phyloP scores from a whole-genome alignment of 2,329 filamentous ascomycete species.

The Colletotrichum sidae region DNA sequence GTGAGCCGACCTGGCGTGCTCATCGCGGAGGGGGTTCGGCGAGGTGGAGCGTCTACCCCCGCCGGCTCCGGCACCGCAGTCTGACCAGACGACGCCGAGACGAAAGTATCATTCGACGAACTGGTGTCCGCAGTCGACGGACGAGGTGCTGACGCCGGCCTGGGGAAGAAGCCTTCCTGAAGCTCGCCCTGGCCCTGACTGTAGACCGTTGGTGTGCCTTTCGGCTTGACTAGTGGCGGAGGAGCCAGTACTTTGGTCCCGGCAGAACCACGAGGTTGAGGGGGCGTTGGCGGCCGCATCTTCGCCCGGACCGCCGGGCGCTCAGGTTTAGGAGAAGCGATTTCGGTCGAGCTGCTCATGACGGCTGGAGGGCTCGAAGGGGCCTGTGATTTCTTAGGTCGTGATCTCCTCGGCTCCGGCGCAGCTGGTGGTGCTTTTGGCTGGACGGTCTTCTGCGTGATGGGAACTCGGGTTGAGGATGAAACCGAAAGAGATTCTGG shows the following conservation, averaged over 20 bases:
- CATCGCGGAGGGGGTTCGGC: slow-evolving; percentile 12
- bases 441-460: background rate
- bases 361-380: slow-evolving; percentile 38
- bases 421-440: slow-evolving; percentile 3
- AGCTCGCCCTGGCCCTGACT: background rate
- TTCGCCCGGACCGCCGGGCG: slow-evolving; percentile 40
- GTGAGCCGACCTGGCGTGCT: slow-evolving; percentile 28
- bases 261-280: slow-evolving; percentile 45
- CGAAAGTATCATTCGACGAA: slow-evolving; percentile 40
- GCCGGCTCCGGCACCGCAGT: slow-evolving; percentile 22
- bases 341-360: slow-evolving; percentile 39
- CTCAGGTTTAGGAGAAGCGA: slow-evolving; percentile 48
- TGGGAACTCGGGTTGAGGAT: slow-evolving; percentile 1
- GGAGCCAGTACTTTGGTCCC: background rate
- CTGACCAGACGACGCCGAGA: slow-evolving; percentile 47
- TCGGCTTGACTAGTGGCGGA: background rate
- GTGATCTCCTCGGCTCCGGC: slow-evolving; percentile 26
- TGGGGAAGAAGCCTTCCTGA: slow-evolving; percentile 1
- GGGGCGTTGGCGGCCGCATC: slow-evolving; percentile 50
- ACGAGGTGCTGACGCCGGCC: slow-evolving; percentile 30
- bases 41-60: background rate
- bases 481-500: background rate
- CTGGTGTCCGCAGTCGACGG: slow-evolving; percentile 38
- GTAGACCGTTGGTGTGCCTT: slow-evolving; percentile 19
- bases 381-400: slow-evolving; percentile 16